Base-by-base conservation (phyloP, 495 filamentous ascomycete genomes). In the Neurospora sp. region DNA sequence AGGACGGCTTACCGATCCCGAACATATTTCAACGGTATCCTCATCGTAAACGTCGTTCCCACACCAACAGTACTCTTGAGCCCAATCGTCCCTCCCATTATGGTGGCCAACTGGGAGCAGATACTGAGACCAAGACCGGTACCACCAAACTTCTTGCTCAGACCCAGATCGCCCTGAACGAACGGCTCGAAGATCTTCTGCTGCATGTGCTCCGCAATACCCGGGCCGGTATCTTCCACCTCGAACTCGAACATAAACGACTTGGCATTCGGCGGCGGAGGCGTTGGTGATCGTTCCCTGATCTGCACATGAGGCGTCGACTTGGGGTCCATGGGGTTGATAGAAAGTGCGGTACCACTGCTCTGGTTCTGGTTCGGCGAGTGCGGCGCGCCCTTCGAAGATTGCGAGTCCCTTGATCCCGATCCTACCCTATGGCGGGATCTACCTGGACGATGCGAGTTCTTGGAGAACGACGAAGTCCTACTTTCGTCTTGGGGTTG, bases 111-210 rank as follows among this genome's bases (percentile, higher is more conserved):
- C 79, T 98, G 94, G 14, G 90, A 89, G 79, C 93, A 97, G 76
- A 98, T 98, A 76, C 91, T 93, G 70, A 98, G 80, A 10, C 94
- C 94, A 8, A 98, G 83, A n/a, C 94, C 94, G 8, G 94, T 97
- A 16, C 94, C 94, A 31, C 93, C 94, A 78, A 91, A 96, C 75
- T 95, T 96, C 79, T 93, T 96, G 81, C 90, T 94, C 27, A 98
- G 83, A 3, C 93, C 91, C 11, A 96, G 83, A 79, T 98, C 94
- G 2, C 93, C 94, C 81, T 98, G 94, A 10, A 97, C 91, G 77
- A 98, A 98, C 0, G 94, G 94, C 78, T 98, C 94, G 82, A 98
- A 98, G 37, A 98, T 92, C 74, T 89, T 88, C 73, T 92, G 82
- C 74, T 93, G 93, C 72, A 94, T 87, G 69, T 89, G 81, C 35